phyloP scores from a whole-genome alignment of 1,284 basidiomycete genomes.

The Irpex rosettiformis region DNA sequence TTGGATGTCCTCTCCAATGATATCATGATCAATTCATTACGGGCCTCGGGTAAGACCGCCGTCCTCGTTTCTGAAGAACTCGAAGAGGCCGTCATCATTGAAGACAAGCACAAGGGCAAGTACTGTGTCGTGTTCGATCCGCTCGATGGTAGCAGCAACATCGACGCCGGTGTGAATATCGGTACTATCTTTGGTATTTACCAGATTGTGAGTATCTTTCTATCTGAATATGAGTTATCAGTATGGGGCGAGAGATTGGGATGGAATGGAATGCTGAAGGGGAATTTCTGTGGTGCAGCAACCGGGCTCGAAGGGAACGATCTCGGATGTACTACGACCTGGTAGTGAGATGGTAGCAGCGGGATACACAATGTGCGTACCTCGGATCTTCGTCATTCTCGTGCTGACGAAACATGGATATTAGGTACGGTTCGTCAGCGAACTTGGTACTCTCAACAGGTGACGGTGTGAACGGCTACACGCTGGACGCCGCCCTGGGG shows the following conservation, averaged over 20 bases:
- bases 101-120: constrained; percentile 72
- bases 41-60: constrained; percentile 92
- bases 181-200: constrained; percentile 99
- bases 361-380: constrained; percentile 86
- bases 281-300: constrained; percentile 37
- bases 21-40: constrained; percentile 97
- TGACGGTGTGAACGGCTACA: constrained; percentile 97
- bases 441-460: constrained; percentile 97
- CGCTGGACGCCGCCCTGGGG: constrained; percentile 91
- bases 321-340: constrained; percentile 90
- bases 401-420: constrained; percentile 7
- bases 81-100: constrained; percentile 90
- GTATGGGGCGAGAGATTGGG: constrained; percentile 9
- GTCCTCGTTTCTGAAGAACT: constrained; percentile 97
- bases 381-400: constrained; percentile 5
- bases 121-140: constrained; percentile 99
- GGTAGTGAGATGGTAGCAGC: constrained; percentile 98
- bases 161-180: constrained; percentile 99
- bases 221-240: neutral
- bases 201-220: constrained; percentile 60
- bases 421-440: constrained; percentile 96
- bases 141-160: constrained; percentile 97
- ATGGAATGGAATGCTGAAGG: neutral
- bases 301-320: constrained; percentile 71
- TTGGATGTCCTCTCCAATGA: constrained; percentile 97